Base-by-base conservation (phyloP, 768 basidiomycete genomes). In the Exidia glandulosa region DNA sequence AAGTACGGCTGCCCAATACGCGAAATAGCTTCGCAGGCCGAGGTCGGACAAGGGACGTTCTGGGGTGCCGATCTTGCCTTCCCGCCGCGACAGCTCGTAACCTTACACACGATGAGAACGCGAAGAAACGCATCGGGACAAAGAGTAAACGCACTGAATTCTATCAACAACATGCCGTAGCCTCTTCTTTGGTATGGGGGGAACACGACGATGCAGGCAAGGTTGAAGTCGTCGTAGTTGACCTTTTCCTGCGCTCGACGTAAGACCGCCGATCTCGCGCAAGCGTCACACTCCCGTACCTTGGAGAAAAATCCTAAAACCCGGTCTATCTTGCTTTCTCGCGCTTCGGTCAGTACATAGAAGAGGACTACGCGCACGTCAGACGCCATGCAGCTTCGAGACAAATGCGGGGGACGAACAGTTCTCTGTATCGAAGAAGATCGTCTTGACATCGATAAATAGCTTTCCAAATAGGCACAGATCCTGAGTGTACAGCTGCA, bases 371-470 rank as follows among this genome's bases (percentile, higher is more conserved):
- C 33, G n/a, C 57, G 25, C 5, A 9, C n/a, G 33, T 63, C 54
- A 61, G 58, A 6, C 1, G 25, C 32, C 60, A 45, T 7, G 27
- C 60, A 6, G 57, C n/a, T 54, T 47, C 5, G 25, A 30, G 33
- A 60, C 31, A 25, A 32, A 58, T 37, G 3, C 3, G n/a, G 30
- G 23, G 13, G 2, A 66, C 87, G 62, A 63, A 90, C 91, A 90
- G 66, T 88, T 89, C 64, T 91, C 88, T 61, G 83, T 85, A 66
- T 94, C 91, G 67, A 92, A 95, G 72, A 90, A 94, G 16, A 94
- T 74, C 12, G 94, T 95, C 74, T 99, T 99, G 63, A 94, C 88
- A 67, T 98, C 96, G 67, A 98, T 97, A 71, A 99, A 98, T n/a
- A 98, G 77, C 72, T 98, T 98, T 32, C 94, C 95, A 67, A 97